Conservation (phyloP, 1,284 basidiomycete species). For the Ustilago xerochloae region DNA sequence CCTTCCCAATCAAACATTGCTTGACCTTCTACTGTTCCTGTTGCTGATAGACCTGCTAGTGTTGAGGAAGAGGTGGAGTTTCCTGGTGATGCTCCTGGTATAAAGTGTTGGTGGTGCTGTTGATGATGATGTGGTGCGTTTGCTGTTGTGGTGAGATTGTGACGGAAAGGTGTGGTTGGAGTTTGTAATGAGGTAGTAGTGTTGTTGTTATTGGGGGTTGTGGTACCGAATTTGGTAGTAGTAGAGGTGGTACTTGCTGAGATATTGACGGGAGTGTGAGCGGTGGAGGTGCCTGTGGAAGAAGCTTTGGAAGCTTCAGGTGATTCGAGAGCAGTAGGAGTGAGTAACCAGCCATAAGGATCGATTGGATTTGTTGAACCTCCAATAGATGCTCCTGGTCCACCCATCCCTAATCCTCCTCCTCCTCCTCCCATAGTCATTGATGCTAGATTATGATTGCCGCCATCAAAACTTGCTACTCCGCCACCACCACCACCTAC, state of each 20-base stretch:
- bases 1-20: constrained; percentile 50
- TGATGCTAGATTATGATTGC: too few relatives aligned
- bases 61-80: constrained; percentile 14
- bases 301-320: constrained; percentile 26
- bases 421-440: too few relatives aligned
- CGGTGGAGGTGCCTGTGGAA: constrained; percentile 16
- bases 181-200: neutral
- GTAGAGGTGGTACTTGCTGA: neutral
- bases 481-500: constrained; percentile 2
- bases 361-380: constrained; percentile 44
- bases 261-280: constrained; percentile 29
- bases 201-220: constrained; percentile 1
- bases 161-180: constrained; percentile 17
- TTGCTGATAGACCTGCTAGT: neutral
- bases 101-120: constrained; percentile 4
- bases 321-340: constrained; percentile 33
- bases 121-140: constrained; percentile 13
- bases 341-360: constrained; percentile 49
- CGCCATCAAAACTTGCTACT: too few relatives aligned
- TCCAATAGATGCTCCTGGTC: neutral
- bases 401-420: neutral
- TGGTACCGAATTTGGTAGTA: constrained; percentile 2
- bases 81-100: constrained; percentile 27
- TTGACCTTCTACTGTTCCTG: constrained; percentile 16
- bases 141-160: too few relatives aligned